A percentile compares a stretch with the other conserved stretches of the same genome.
These are phyloP conservation scores for Leptosphaerulina australis DNA, from an alignment of 2,329 filamentous ascomycete species.

Conservation along the genomic window DNA sequence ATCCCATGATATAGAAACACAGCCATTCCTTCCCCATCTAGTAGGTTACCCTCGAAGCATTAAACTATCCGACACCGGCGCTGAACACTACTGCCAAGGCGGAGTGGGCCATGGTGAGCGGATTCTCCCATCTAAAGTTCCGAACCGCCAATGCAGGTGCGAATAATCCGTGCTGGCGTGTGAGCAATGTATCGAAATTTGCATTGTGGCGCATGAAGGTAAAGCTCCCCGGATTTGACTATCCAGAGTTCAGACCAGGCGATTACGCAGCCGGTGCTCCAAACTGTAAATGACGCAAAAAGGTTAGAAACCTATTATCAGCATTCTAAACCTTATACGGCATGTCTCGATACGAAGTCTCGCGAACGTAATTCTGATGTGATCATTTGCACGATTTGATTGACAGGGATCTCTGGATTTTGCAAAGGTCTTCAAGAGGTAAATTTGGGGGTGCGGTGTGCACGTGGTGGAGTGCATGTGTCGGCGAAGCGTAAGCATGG, in stretches of 20 bases:
- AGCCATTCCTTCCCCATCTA: background rate
- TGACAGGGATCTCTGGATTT: background rate
- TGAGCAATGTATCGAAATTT: background rate
- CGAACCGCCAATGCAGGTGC: background rate
- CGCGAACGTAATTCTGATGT: background rate
- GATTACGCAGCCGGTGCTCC: background rate
- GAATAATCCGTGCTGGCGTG: background rate
- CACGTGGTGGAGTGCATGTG: conserved; percentile 3
- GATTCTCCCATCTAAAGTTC: background rate
- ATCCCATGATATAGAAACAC: background rate
- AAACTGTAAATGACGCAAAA: conserved; percentile 10
- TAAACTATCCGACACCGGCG: background rate
- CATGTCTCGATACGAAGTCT: background rate
- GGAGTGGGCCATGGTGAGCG: background rate
- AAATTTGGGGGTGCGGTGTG: background rate
- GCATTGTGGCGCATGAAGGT: conserved; percentile 1
- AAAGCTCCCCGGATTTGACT: background rate
- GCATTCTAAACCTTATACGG: background rate
- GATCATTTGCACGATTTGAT: background rate
- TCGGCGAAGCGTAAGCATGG: background rate
- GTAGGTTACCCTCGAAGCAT: conserved; percentile 1
- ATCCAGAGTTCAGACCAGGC: conserved; percentile 1
- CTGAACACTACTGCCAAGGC: background rate
- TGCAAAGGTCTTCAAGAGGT: background rate
- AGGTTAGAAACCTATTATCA: conserved; percentile 3